A percentile compares a stretch with the other conserved stretches of the same genome.
These are phyloP conservation scores for Helicocarpus griseus DNA, from an alignment of 2,329 filamentous ascomycete species.

Conservation along the genomic window DNA sequence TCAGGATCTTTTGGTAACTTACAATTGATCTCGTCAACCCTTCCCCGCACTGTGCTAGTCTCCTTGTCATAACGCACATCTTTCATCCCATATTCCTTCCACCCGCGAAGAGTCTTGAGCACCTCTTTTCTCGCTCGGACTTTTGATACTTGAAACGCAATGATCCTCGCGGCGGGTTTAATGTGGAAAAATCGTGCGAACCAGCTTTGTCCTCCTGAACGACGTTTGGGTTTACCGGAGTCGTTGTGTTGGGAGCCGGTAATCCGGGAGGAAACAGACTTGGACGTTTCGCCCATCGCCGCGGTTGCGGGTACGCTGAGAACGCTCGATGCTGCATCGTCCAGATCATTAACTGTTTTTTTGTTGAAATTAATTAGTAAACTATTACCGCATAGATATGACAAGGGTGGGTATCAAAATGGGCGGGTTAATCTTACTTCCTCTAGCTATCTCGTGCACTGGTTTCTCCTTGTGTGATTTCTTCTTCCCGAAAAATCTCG, in stretches of 20 bases:
- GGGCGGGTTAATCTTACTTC: slow-evolving; percentile 26
- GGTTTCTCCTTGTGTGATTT: slow-evolving; percentile 29
- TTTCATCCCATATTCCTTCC: slow-evolving; percentile 71
- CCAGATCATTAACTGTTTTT: slow-evolving; percentile 11
- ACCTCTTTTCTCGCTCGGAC: slow-evolving; percentile 69
- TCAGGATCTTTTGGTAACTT: slow-evolving; percentile 28
- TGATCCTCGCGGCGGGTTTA: slow-evolving; percentile 65
- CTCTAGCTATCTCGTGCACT: slow-evolving; percentile 21
- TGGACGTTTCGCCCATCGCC: not conserved
- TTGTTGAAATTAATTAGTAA: slow-evolving; percentile 4
- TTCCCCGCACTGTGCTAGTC: slow-evolving; percentile 68
- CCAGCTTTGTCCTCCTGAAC: slow-evolving; percentile 56
- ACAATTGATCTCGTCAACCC: slow-evolving; percentile 70
- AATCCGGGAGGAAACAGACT: not conserved
- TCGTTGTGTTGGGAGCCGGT: not conserved
- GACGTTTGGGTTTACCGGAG: not conserved
- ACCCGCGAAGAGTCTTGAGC: slow-evolving; percentile 63
- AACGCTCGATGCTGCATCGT: slow-evolving; percentile 13
- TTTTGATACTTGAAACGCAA: slow-evolving; percentile 67
- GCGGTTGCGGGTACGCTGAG: slow-evolving; percentile 6
- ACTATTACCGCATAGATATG: not conserved
- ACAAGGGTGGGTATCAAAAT: not conserved
- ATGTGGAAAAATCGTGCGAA: slow-evolving; percentile 80
- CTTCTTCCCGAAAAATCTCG: slow-evolving; percentile 46
- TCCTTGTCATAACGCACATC: slow-evolving; percentile 71